Evolutionary conservation across 805 yeast genomes (phyloP).

Genomic region (Tetrapisispora taiwanensis): DNA sequence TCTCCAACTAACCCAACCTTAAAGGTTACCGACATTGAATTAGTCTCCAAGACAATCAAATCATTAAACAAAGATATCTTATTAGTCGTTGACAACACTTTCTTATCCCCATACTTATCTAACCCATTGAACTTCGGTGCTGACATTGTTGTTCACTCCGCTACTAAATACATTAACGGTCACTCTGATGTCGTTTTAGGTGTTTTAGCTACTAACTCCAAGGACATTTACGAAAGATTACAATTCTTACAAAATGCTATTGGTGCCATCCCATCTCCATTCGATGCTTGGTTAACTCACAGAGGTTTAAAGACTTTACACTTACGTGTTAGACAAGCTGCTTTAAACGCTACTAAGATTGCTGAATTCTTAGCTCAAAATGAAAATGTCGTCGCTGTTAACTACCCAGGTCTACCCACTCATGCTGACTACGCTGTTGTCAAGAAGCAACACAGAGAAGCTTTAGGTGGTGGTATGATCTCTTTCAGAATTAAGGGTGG

Average conservation of each 20-base stretch:
- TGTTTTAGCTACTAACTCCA: conserved; percentile 60
- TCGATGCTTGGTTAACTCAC: conserved; percentile 88
- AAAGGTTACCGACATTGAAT: conserved; percentile 62
- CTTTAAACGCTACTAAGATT: conserved; percentile 53
- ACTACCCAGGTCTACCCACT: conserved; percentile 72
- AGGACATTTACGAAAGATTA: conserved; percentile 48
- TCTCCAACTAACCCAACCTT: conserved; percentile 85
- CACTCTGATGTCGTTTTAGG: conserved; percentile 90
- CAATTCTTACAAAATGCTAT: conserved; percentile 78
- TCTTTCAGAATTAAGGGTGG: conserved; percentile 82
- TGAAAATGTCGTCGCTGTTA: conserved; percentile 51
- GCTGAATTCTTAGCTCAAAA: conserved; percentile 50
- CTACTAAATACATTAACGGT: conserved; percentile 84
- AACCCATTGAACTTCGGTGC: conserved; percentile 80
- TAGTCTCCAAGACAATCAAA: conserved; percentile 47
- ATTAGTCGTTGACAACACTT: conserved; percentile 80
- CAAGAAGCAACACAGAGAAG: conserved; percentile 65
- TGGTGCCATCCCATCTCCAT: conserved; percentile 84
- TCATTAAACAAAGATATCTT: conserved; percentile 42
- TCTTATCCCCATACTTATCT: conserved; percentile 77
- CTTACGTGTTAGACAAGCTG: conserved; percentile 63
- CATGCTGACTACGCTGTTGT: conserved; percentile 59
- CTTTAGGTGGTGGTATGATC: conserved; percentile 86
- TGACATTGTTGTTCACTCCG: conserved; percentile 80
- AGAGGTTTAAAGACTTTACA: conserved; percentile 84